Evolutionary conservation across 495 filamentous ascomycete species (phyloP).

Genomic region (Talaromyces nanjingensis): DNA sequence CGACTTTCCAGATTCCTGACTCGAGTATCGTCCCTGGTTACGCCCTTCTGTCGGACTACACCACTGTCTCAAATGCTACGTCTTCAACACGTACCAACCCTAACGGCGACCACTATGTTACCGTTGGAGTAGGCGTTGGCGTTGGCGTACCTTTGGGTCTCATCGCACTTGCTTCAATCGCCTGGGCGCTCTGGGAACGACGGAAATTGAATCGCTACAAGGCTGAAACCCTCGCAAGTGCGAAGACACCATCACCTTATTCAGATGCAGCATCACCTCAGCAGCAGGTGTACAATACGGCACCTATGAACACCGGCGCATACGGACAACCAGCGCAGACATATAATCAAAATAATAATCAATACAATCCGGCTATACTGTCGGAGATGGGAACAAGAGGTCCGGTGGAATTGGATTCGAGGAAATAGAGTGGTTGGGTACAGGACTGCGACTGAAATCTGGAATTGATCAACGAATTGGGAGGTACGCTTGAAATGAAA

Average conservation of each 20-base stretch:
- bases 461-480: neutral
- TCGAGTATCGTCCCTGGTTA: constrained; percentile 15
- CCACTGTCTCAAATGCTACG: constrained; percentile 11
- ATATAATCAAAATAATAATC: neutral
- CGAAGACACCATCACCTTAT: neutral
- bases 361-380: neutral
- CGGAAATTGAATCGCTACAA: constrained; percentile 6
- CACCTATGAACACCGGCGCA: neutral
- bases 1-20: constrained; percentile 17
- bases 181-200: constrained; percentile 22
- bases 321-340: neutral
- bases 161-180: constrained; percentile 24
- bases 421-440: neutral
- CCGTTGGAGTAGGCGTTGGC: constrained; percentile 15
- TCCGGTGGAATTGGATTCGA: constrained; percentile 1
- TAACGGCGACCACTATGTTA: constrained; percentile 8
- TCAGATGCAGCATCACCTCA: neutral
- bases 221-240: neutral
- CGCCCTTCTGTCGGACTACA: constrained; percentile 14
- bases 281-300: neutral
- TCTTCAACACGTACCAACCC: neutral
- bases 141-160: constrained; percentile 21
- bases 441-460: neutral
- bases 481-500: neutral
- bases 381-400: constrained; percentile 1